Percentiles rank a stretch among this genome's conserved stretches.
phyloP scores from a whole-genome alignment of 225 moss, liverwort and hornwort species.

The Polytrichum commune region DNA sequence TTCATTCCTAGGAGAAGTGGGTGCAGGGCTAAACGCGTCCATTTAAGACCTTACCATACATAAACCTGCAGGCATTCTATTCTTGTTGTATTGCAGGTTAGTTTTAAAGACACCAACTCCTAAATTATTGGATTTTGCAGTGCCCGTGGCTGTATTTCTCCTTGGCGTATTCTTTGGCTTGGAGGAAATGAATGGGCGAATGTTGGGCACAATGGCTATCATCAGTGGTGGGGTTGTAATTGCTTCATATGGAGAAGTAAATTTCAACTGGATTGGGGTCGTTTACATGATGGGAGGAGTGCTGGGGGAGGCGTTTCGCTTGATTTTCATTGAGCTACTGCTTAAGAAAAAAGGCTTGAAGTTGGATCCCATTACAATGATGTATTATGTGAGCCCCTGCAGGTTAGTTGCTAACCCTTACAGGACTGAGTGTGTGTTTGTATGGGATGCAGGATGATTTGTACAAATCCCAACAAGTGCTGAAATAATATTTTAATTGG shows the following conservation, averaged over 20 bases:
- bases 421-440: no score
- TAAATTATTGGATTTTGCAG: slow-evolving; percentile 27
- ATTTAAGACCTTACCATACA: no score
- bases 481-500: no score
- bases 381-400: slow-evolving; percentile 77
- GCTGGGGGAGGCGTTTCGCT: slow-evolving; percentile 61
- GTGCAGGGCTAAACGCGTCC: no score
- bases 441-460: no score
- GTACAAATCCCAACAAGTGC: no score
- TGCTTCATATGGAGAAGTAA: slow-evolving; percentile 63
- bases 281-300: slow-evolving; percentile 73
- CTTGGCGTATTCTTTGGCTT: slow-evolving; percentile 55
- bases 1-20: no score
- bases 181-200: slow-evolving; percentile 50
- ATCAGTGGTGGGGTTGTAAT: slow-evolving; percentile 63
- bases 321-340: slow-evolving; percentile 63
- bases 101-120: no score
- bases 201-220: slow-evolving; percentile 62
- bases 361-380: slow-evolving; percentile 61
- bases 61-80: no score
- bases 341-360: slow-evolving; percentile 62
- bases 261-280: slow-evolving; percentile 68
- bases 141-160: slow-evolving; percentile 70
- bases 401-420: slow-evolving; percentile 29
- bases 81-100: no score